Conservation (phyloP, 164 flowering plant species). For the Aristolochia fimbriata region DNA sequence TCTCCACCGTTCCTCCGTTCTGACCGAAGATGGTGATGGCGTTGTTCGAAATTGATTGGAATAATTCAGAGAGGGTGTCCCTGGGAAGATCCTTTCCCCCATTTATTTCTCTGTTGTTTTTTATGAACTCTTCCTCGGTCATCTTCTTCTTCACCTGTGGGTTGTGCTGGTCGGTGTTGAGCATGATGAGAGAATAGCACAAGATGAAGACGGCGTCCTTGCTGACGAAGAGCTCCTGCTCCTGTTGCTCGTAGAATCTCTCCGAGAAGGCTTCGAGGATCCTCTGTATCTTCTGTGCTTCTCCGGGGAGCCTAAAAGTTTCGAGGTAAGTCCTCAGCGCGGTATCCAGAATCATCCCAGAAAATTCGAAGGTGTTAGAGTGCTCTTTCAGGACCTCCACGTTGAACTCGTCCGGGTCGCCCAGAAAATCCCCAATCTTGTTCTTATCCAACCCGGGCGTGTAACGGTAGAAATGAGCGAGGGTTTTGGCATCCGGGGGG, state of each 20-base stretch:
- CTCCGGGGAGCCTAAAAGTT: constrained; percentile 85
- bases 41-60: constrained; percentile 58
- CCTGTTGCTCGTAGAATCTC: constrained; percentile 63
- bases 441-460: constrained; percentile 65
- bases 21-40: constrained; percentile 47
- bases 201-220: constrained; percentile 76
- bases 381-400: constrained; percentile 76
- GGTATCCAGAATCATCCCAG: constrained; percentile 70
- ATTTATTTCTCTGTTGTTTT: constrained; percentile 83
- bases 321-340: constrained; percentile 76
- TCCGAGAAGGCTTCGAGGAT: constrained; percentile 86
- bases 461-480: constrained; percentile 59
- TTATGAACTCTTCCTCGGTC: constrained; percentile 98
- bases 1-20: constrained; percentile 27
- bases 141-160: constrained; percentile 97
- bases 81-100: constrained; percentile 89
- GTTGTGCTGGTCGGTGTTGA: constrained; percentile 93
- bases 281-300: constrained; percentile 87
- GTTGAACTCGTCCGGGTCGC: constrained; percentile 77
- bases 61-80: constrained; percentile 76
- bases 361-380: constrained; percentile 58
- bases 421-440: constrained; percentile 78
- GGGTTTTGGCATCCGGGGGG: constrained; percentile 62
- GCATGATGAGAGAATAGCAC: constrained; percentile 90
- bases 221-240: constrained; percentile 54